A percentile compares a stretch with the other conserved stretches of the same genome.
Conservation (phyloP, 108 stramenopile species). For the Skeletonema grethae region DNA sequence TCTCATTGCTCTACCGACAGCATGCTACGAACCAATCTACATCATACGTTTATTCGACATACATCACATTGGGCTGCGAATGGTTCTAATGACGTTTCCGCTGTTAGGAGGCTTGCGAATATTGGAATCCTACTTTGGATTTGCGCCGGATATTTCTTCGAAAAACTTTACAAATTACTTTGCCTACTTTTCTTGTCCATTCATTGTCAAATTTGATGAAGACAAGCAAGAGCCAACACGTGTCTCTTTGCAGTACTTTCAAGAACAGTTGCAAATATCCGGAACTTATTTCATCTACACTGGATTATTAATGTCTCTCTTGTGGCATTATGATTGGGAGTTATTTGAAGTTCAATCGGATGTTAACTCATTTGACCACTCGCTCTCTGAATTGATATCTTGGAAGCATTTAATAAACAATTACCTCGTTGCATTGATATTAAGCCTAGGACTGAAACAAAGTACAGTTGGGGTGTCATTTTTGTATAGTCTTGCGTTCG, state of each 20-base stretch:
- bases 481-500: slow-evolving; percentile 13
- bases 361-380: background rate
- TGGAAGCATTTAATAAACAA: slow-evolving; percentile 25
- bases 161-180: slow-evolving; percentile 13
- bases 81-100: background rate
- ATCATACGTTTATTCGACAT: background rate
- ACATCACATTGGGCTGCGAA: background rate
- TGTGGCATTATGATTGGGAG: slow-evolving; percentile 25
- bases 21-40: slow-evolving; percentile 5
- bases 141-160: slow-evolving; percentile 7
- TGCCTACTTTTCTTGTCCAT: slow-evolving; percentile 27
- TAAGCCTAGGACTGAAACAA: slow-evolving; percentile 24
- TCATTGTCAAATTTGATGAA: slow-evolving; percentile 27
- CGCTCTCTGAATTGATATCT: slow-evolving; percentile 14
- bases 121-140: slow-evolving; percentile 24
- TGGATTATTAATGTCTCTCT: slow-evolving; percentile 11
- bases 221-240: slow-evolving; percentile 8
- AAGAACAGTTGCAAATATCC: background rate
- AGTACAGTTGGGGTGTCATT: slow-evolving; percentile 10
- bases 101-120: background rate
- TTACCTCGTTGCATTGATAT: slow-evolving; percentile 28
- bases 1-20: slow-evolving; percentile 19
- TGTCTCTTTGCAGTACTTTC: slow-evolving; percentile 6
- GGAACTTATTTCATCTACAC: background rate
- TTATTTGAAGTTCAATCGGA: slow-evolving; percentile 13